Evolutionary conservation across 768 basidiomycete species (phyloP).

Genomic region (Rhizopogon salebrosus): DNA sequence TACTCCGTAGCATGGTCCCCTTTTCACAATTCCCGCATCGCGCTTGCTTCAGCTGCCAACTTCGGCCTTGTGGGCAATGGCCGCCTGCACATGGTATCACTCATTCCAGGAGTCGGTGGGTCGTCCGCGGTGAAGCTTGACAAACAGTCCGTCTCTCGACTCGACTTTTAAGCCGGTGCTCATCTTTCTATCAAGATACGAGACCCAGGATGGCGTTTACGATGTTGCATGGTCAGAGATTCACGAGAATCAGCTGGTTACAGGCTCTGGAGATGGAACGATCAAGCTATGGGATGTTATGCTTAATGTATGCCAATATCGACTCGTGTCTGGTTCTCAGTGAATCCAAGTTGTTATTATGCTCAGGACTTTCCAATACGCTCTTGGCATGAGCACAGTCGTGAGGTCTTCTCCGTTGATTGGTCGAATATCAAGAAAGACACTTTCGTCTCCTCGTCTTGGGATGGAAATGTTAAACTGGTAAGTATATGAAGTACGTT

Average conservation of each 20-base stretch:
- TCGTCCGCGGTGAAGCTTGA: conserved; percentile 46
- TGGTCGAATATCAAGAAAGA: conserved; percentile 95
- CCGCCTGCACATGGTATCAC: conserved; percentile 64
- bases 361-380: conserved; percentile 81
- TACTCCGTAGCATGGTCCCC: conserved; percentile 83
- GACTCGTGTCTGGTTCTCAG: neutral
- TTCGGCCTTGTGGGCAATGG: conserved; percentile 96
- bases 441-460: conserved; percentile 79
- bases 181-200: conserved; percentile 51
- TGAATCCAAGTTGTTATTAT: conserved; percentile 16
- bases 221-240: conserved; percentile 94
- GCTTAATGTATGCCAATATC: conserved; percentile 56
- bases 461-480: conserved; percentile 89
- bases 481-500: conserved; percentile 40
- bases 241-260: conserved; percentile 90
- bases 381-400: conserved; percentile 91
- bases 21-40: conserved; percentile 69
- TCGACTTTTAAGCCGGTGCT: conserved; percentile 4
- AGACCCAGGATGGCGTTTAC: conserved; percentile 85
- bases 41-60: conserved; percentile 83
- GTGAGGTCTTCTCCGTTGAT: conserved; percentile 90
- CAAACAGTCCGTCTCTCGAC: conserved; percentile 53
- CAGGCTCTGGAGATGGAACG: conserved; percentile 87
- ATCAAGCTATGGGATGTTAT: conserved; percentile 87
- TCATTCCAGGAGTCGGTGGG: conserved; percentile 43